phyloP scores from a whole-genome alignment of 1,139 yeast species.

The Entelexis sorbosivorans region DNA sequence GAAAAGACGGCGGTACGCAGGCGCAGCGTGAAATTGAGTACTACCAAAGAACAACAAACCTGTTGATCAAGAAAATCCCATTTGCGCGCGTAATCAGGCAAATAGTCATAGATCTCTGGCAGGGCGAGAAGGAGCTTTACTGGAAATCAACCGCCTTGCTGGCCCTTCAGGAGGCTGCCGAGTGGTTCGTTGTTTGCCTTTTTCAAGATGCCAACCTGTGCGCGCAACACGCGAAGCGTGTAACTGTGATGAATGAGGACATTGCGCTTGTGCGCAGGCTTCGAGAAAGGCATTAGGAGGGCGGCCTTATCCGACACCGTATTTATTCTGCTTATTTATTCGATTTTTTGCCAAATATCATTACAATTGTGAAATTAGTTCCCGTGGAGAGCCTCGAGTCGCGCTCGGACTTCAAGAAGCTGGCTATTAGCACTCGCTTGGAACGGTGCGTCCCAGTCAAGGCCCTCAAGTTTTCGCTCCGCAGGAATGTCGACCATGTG shows the following conservation, averaged over 20 bases:
- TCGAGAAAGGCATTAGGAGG: constrained; percentile 43
- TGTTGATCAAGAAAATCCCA: constrained; percentile 74
- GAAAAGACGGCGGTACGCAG: constrained; percentile 7
- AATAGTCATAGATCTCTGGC: constrained; percentile 51
- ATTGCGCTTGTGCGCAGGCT: constrained; percentile 83
- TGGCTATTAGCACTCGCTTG: constrained; percentile 5
- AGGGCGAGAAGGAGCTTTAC: constrained; percentile 47
- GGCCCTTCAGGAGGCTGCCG: constrained; percentile 89
- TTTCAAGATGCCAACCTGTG: constrained; percentile 84
- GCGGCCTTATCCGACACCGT: background rate
- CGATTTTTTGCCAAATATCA: too few relatives aligned
- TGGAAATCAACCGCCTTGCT: constrained; percentile 86
- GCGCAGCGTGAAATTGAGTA: constrained; percentile 53
- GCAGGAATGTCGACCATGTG: constrained; percentile 5
- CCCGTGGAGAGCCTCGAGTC: constrained; percentile 1
- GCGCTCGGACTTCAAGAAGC: constrained; percentile 4
- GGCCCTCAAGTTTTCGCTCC: background rate
- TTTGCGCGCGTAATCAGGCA: constrained; percentile 79
- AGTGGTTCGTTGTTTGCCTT: constrained; percentile 73
- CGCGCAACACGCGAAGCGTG: constrained; percentile 88
- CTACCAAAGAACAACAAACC: constrained; percentile 68
- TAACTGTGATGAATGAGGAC: constrained; percentile 89
- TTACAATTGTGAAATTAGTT: background rate
- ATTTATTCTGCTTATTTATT: background rate
- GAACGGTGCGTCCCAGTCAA: constrained; percentile 14